Evolutionary conservation across 176 grass and related monocot genomes (phyloP), one percentile per base, ranked within the genome.

Genomic region (Oryza rufipogon): DNA sequence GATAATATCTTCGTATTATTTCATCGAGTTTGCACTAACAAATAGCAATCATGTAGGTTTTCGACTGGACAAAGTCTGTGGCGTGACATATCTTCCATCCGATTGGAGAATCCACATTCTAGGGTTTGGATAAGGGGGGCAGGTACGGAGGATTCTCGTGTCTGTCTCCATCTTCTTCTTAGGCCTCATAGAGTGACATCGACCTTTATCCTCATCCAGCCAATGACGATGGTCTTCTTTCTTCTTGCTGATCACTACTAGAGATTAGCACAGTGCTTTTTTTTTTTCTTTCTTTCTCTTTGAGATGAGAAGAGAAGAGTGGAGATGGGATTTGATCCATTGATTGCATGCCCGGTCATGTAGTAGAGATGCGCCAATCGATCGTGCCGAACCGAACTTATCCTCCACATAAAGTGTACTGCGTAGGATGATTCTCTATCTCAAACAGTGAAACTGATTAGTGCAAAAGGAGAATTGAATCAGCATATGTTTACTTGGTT

Each of bases 61-160:
- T 58, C 54, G 7, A 58, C 19, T n/a, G 19, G 19, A 19, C 20
- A 63, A 63, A 63, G 58, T n/a, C 20, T 23, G 61, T 34, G 17
- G 67, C 19, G 22, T 41, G 49, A 12, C 64, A 68, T 51, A 34
- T 13, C 61, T 71, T 81, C 25, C 71, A 81, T 56, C 12, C 11
- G 8, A 73, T 66, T 58, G 66, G 58, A 60, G 68, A 73, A 56
- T 17, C 79, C 83, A 63, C 84, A 26, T 74, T 64, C 41, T 64
- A 87, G 60, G 69, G 61, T 49, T 41, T 41, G 80, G 84, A 80
- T 90, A 87, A 79, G 39, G n/a, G 15, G 22, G 51, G 49, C 75
- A 79, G 80, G 80, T 74, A 51, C 23, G 81, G 44, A 26, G 84
- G 76, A 70, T 51, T 64, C n/a, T 70, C 19, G 75, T 75, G 41